phyloP scores from a whole-genome alignment of 805 yeast species.

The Yamadazyma tumulicola region DNA sequence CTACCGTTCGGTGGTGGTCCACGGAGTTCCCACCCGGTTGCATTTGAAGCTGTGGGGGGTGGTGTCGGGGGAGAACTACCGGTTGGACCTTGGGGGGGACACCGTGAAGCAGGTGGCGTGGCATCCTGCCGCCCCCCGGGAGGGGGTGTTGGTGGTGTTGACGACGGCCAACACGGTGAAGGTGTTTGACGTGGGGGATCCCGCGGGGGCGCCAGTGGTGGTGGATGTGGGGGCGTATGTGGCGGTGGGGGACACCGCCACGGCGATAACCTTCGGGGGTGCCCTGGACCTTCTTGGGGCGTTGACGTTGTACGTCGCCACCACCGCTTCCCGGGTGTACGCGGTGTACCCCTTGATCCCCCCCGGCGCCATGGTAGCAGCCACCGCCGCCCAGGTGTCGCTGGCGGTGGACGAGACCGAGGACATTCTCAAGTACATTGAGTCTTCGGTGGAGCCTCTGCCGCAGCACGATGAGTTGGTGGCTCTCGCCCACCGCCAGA shows the following conservation, averaged over 20 bases:
- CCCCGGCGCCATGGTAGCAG: background rate
- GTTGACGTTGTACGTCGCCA: constrained; percentile 26
- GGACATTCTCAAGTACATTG: background rate
- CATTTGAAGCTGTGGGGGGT: background rate
- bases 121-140: constrained; percentile 21
- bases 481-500: constrained; percentile 1
- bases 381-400: background rate
- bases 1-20: constrained; percentile 8
- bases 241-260: constrained; percentile 12
- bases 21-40: constrained; percentile 1
- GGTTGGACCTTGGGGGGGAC: constrained; percentile 14
- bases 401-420: constrained; percentile 10
- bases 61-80: constrained; percentile 7
- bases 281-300: constrained; percentile 19
- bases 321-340: constrained; percentile 18
- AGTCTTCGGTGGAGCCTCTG: background rate
- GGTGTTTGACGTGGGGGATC: constrained; percentile 6
- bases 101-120: constrained; percentile 22
- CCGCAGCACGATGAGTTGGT: constrained; percentile 5
- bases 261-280: constrained; percentile 30
- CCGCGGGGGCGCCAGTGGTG: constrained; percentile 1
- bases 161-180: constrained; percentile 16
- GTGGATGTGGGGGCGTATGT: constrained; percentile 3
- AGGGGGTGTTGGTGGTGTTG: constrained; percentile 23
- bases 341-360: constrained; percentile 28